These are phyloP conservation scores for Oenanthe javanica DNA, from an alignment of 140 eudicot genomes.

Conservation along the genomic window DNA sequence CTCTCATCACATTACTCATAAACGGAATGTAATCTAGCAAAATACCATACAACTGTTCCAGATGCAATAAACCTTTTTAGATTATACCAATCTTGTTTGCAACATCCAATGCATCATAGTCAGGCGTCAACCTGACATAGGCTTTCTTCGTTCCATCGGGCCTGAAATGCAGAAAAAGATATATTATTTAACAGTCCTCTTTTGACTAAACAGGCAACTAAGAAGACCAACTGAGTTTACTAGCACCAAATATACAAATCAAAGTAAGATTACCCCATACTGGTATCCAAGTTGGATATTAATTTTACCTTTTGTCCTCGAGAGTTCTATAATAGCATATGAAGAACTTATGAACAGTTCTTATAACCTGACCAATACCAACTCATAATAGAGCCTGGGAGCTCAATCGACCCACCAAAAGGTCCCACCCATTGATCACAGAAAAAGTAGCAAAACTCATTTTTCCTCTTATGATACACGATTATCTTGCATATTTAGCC, in stretches of 20 bases:
- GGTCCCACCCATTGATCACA: too few relatives aligned
- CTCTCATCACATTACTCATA: not conserved
- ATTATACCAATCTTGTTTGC: conserved; percentile 4
- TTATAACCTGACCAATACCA: not conserved
- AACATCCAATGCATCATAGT: conserved; percentile 11
- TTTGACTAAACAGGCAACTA: not conserved
- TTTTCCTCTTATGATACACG: not conserved
- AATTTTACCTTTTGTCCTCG: not conserved
- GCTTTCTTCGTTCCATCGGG: conserved; percentile 13
- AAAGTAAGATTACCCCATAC: not conserved
- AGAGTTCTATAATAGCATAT: not conserved
- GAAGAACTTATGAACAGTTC: not conserved
- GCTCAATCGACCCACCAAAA: not conserved
- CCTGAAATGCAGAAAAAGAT: not conserved
- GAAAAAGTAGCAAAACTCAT: too few relatives aligned
- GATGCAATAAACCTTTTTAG: too few relatives aligned
- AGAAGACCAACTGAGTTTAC: not conserved
- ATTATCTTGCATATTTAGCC: not conserved
- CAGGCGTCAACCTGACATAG: conserved; percentile 12
- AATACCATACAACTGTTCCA: too few relatives aligned
- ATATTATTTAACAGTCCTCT: not conserved
- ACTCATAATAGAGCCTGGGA: not conserved
- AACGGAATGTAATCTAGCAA: too few relatives aligned
- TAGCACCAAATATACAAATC: not conserved
- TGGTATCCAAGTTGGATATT: not conserved